Conservation (phyloP, 2,329 filamentous ascomycete genomes). For the Colletotrichum siamense region DNA sequence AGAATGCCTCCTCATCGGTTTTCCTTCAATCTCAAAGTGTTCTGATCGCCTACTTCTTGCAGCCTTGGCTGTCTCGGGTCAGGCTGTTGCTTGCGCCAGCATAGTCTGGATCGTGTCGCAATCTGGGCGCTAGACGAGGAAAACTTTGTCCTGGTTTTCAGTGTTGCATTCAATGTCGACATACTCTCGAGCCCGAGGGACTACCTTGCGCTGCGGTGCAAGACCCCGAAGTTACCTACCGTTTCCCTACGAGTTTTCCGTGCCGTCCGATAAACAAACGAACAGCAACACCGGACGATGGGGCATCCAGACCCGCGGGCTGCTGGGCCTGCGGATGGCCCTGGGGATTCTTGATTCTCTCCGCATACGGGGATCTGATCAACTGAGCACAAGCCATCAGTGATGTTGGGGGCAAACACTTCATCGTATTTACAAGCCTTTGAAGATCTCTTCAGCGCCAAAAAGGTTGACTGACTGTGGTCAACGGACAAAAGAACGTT, state of each 20-base stretch:
- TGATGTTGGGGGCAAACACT: background rate
- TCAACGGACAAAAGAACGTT: background rate
- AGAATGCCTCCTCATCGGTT: background rate
- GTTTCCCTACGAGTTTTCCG: background rate
- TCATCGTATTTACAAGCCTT: background rate
- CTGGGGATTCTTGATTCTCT: background rate
- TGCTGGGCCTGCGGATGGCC: background rate
- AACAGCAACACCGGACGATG: background rate
- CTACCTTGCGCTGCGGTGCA: background rate
- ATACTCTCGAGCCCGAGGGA: background rate
- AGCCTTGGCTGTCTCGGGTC: constrained; percentile 17
- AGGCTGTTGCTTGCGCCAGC: background rate
- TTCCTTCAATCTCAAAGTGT: background rate
- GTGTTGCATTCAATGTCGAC: background rate
- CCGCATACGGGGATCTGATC: background rate
- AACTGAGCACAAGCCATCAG: constrained; percentile 9
- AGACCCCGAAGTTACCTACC: background rate
- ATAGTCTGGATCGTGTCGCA: background rate
- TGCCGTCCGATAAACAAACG: background rate
- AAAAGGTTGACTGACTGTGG: background rate
- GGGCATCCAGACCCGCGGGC: background rate
- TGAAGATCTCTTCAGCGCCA: background rate
- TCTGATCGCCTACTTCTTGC: constrained; percentile 12
- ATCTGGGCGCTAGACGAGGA: background rate
- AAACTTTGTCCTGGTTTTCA: background rate